Base-by-base conservation (phyloP, 306 rosid species). In the Hylodesmum podocarpum region DNA sequence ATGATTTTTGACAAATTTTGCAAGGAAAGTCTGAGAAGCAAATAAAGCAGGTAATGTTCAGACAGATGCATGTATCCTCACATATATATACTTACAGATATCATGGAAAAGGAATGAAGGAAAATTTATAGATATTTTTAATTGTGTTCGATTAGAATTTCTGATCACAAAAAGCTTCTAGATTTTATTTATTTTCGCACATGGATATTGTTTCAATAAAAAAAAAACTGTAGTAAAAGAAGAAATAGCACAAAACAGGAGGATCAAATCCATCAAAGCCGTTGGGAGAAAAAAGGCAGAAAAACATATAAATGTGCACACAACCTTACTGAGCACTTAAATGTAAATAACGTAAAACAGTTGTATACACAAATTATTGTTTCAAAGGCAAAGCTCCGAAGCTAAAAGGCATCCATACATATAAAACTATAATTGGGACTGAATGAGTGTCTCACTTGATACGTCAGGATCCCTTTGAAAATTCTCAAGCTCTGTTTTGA, bases 401-500 rank as follows among this genome's bases (percentile, higher is more conserved):
- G 59, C 41, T 29, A 50, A 70, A 27, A 43, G 12, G 63, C 61
- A 78, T 22, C 51, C 34, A 57, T 34, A 6, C 28, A 66, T 36
- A 22, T 12, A 54, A 71, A 39, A 65, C 36, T 49, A 75, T 31
- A 68, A 21, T 22, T 66, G 66, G n/a, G 81, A 61, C 36, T 49
- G 63, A 76, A 29, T 13, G 15, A 71, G 72, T 76, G 72, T 40
- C 98, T 92, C 75, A 95, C 98, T 62, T 76, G 97, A 86, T 87
- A 90, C 78, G 77, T 77, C 51, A 75, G 92, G 96, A 72, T 95
- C 93, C 54, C 78, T 90, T 55, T 81, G 77, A 74, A 90, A 95
- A 78, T 76, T 84, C 77, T 95, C 96, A 68, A 92, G 89, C 83
- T 92, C 85, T 50, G 80, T 72, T 82, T 84, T 92, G 66, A 95